Evolutionary conservation across 2,329 filamentous ascomycete genomes (phyloP).

Genomic region (Penicillium sp.): DNA sequence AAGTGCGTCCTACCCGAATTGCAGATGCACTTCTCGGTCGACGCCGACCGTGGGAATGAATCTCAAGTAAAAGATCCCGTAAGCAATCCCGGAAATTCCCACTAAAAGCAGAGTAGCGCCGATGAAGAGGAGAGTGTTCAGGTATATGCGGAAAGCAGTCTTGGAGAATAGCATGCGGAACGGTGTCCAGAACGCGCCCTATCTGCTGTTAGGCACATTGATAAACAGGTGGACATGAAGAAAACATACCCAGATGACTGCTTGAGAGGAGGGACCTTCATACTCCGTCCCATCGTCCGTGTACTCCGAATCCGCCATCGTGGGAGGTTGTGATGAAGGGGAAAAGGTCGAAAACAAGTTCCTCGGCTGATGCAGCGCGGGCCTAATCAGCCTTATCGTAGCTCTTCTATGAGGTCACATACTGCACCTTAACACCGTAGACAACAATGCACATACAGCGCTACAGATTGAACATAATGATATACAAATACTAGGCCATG

Average conservation of each 20-base stretch:
- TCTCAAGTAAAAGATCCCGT: constrained; percentile 66
- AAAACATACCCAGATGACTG: constrained; percentile 13
- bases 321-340: not conserved
- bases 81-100: constrained; percentile 59
- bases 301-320: constrained; percentile 24
- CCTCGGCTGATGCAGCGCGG: constrained; percentile 2
- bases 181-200: constrained; percentile 57
- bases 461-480: not conserved
- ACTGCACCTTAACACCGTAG: not conserved
- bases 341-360: constrained; percentile 3
- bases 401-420: not conserved
- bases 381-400: not conserved
- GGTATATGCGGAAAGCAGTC: constrained; percentile 63
- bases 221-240: not conserved
- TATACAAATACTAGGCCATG: not conserved
- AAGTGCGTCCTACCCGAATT: constrained; percentile 57
- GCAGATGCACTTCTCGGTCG: constrained; percentile 62
- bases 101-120: constrained; percentile 57
- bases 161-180: constrained; percentile 60
- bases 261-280: constrained; percentile 14
- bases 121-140: constrained; percentile 59
- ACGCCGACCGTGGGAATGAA: constrained; percentile 68
- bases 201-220: constrained; percentile 20
- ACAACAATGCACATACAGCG: not conserved
- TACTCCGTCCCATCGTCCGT: constrained; percentile 23